These are phyloP conservation scores for Cladophialophora psammophila DNA, from an alignment of 2,329 filamentous ascomycete species.

Conservation along the genomic window DNA sequence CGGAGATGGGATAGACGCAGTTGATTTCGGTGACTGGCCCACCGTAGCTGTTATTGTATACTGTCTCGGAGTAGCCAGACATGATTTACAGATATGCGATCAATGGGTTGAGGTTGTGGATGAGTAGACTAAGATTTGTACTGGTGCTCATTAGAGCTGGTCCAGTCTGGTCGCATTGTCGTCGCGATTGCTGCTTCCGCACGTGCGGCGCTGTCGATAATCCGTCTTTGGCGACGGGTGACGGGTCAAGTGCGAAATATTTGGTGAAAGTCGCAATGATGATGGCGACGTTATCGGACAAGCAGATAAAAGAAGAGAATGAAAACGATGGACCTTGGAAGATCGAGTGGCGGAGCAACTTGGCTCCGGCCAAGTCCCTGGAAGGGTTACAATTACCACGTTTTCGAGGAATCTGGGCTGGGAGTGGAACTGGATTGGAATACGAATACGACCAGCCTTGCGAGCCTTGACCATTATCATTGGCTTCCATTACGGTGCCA, in stretches of 20 bases:
- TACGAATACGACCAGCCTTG: constrained; percentile 21
- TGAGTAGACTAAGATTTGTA: not conserved
- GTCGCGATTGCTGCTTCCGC: not conserved
- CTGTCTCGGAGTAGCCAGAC: constrained; percentile 25
- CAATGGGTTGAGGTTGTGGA: not conserved
- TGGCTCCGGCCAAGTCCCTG: constrained; percentile 9
- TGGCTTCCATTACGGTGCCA: not conserved
- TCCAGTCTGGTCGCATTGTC: not conserved
- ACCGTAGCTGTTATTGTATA: constrained; percentile 14
- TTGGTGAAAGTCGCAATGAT: not conserved
- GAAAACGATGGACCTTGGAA: not conserved
- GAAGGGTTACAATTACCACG: constrained; percentile 18
- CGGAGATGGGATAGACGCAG: constrained; percentile 41
- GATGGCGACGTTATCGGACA: not conserved
- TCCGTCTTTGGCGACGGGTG: not conserved
- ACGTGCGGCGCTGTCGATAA: not conserved
- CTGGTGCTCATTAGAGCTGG: not conserved
- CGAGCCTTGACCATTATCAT: not conserved
- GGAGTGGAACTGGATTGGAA: not conserved
- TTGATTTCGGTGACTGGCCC: constrained; percentile 27
- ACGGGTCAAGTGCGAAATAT: not conserved
- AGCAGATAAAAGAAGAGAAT: not conserved
- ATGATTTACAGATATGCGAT: constrained; percentile 15
- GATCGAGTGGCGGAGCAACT: not conserved
- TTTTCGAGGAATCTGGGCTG: not conserved